Percentiles rank a stretch among this genome's conserved stretches.
Conservation (phyloP, 495 filamentous ascomycete genomes). For the Talaromyces adpressus region DNA sequence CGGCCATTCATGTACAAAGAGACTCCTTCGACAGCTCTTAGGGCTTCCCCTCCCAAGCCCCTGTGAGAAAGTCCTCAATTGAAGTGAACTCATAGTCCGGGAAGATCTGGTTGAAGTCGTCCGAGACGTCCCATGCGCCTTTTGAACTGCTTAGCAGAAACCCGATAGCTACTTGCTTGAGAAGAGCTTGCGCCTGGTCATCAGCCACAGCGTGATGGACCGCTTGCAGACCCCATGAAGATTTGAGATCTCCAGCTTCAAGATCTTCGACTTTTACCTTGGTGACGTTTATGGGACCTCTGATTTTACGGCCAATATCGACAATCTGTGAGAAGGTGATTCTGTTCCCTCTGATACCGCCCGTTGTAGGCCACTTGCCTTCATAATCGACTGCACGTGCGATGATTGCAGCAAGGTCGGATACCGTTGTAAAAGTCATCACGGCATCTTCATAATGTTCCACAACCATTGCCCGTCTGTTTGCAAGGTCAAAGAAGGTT, state of each 20-base stretch:
- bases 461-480: conserved; percentile 36
- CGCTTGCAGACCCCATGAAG: conserved; percentile 25
- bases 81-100: conserved; percentile 39
- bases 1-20: too few relatives aligned
- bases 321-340: conserved; percentile 31
- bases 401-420: conserved; percentile 34
- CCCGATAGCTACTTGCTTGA: conserved; percentile 24
- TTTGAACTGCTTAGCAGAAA: conserved; percentile 28
- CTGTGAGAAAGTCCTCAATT: conserved; percentile 34
- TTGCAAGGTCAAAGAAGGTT: conserved; percentile 33
- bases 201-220: conserved; percentile 27
- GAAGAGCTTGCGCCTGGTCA: conserved; percentile 22
- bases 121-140: conserved; percentile 32
- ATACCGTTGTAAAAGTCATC: conserved; percentile 34
- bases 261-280: conserved; percentile 36
- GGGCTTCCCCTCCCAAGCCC: conserved; percentile 31
- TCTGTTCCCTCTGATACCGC: conserved; percentile 38
- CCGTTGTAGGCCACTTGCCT: conserved; percentile 39
- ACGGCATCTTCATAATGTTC: conserved; percentile 29
- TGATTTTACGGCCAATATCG: conserved; percentile 31
- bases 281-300: conserved; percentile 32
- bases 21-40: neutral
- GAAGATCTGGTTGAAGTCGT: conserved; percentile 40
- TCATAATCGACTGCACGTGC: conserved; percentile 38
- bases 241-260: conserved; percentile 30